phyloP scores from a whole-genome alignment of 805 yeast genomes.

The Suhomyces vadensis region DNA sequence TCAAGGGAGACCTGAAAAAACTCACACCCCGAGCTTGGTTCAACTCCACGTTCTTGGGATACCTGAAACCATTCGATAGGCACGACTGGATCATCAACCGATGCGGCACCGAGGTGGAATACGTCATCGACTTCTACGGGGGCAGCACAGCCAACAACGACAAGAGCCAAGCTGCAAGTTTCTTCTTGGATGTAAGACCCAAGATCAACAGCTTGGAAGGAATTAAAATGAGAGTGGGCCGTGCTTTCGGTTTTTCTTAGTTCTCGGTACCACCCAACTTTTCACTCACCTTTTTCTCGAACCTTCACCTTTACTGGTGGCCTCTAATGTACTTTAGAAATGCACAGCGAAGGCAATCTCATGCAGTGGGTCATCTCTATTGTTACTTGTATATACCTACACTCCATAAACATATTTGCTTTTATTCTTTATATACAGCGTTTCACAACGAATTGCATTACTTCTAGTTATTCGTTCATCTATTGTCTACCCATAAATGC shows the following conservation, averaged over 20 bases:
- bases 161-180: conserved; percentile 46
- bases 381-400: background rate
- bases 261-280: no score
- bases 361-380: no score
- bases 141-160: conserved; percentile 18
- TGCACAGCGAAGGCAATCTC: no score
- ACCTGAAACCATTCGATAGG: conserved; percentile 85
- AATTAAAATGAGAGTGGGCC: conserved; percentile 60
- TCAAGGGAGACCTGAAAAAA: conserved; percentile 84
- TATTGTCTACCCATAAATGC: conserved; percentile 47
- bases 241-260: conserved; percentile 51
- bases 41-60: conserved; percentile 65
- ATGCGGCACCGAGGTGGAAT: conserved; percentile 81
- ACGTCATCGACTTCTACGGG: conserved; percentile 88
- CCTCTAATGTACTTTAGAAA: no score
- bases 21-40: conserved; percentile 83
- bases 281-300: no score
- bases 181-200: conserved; percentile 89
- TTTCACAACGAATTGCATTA: background rate
- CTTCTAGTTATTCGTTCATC: no score
- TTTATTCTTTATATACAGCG: background rate
- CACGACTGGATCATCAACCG: conserved; percentile 92
- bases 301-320: no score
- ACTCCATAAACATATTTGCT: background rate
- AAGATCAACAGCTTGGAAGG: conserved; percentile 85